Conservation (phyloP, 768 basidiomycete species). For the Rossbeevera mucosa region DNA sequence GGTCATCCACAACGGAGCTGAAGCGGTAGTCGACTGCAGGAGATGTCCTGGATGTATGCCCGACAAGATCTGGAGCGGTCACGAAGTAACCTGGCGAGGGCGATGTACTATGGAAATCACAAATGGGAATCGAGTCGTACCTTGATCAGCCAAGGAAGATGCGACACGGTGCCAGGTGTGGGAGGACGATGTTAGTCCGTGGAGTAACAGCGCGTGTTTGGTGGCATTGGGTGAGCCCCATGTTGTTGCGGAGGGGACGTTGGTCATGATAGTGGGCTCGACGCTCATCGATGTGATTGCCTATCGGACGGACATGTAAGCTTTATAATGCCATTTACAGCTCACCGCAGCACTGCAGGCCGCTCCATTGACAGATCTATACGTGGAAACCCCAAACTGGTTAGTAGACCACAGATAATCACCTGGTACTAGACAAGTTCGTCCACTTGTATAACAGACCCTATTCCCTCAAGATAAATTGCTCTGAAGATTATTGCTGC, state of each 20-base stretch:
- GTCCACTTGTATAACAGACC: too few relatives aligned
- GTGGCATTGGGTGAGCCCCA: constrained; percentile 22
- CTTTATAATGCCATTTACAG: too few relatives aligned
- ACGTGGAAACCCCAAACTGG: too few relatives aligned
- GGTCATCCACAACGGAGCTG: constrained; percentile 12
- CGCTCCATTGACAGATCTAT: too few relatives aligned
- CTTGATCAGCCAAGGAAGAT: constrained; percentile 11
- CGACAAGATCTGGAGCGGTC: constrained; percentile 19
- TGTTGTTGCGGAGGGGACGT: constrained; percentile 12
- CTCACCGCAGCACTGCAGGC: too few relatives aligned
- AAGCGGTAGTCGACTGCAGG: constrained; percentile 9
- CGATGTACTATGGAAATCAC: background rate
- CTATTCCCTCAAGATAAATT: too few relatives aligned
- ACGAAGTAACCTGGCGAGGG: constrained; percentile 19
- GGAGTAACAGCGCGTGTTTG: constrained; percentile 25
- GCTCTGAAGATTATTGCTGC: too few relatives aligned
- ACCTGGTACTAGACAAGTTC: too few relatives aligned
- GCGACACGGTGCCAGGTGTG: constrained; percentile 20
- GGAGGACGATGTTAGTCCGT: constrained; percentile 21
- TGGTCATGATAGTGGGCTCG: constrained; percentile 18
- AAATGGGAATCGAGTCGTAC: background rate
- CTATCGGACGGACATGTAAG: too few relatives aligned
- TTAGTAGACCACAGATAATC: too few relatives aligned
- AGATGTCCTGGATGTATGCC: constrained; percentile 13
- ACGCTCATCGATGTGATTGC: too few relatives aligned